Conservation (phyloP, 441 rosid species). For the Aleurites moluccanus region DNA sequence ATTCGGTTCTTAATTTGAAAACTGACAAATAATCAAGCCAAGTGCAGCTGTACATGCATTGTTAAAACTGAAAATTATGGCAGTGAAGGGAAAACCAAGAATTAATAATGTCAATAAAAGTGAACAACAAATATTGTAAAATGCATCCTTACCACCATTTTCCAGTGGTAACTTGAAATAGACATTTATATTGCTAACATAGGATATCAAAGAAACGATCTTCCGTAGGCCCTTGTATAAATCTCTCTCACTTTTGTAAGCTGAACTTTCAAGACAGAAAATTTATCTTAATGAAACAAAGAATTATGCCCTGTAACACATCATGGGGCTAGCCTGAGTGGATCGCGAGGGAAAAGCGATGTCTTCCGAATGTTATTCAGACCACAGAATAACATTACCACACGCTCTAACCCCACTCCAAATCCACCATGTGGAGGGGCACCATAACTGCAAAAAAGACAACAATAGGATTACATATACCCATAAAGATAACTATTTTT, state of each 20-base stretch:
- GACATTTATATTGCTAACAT: neutral
- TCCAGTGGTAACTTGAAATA: neutral
- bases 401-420: slow-evolving; percentile 85
- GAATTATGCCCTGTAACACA: neutral
- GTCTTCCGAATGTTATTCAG: slow-evolving; percentile 79
- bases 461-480: neutral
- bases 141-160: too few relatives aligned
- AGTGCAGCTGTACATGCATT: too few relatives aligned
- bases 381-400: slow-evolving; percentile 82
- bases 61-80: neutral
- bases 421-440: slow-evolving; percentile 91
- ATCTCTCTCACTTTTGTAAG: neutral
- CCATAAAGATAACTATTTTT: neutral
- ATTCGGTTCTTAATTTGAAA: neutral
- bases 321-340: slow-evolving; percentile 67
- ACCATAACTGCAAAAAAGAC: slow-evolving; percentile 54
- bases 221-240: neutral
- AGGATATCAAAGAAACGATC: neutral
- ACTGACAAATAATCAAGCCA: neutral
- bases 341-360: slow-evolving; percentile 87
- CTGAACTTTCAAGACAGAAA: neutral
- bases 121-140: too few relatives aligned
- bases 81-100: neutral
- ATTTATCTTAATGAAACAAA: neutral
- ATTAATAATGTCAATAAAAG: too few relatives aligned